Evolutionary conservation across 306 rosid species (phyloP), one percentile per base, ranked within the genome.

Genomic region (Begonia fuchsioides): DNA sequence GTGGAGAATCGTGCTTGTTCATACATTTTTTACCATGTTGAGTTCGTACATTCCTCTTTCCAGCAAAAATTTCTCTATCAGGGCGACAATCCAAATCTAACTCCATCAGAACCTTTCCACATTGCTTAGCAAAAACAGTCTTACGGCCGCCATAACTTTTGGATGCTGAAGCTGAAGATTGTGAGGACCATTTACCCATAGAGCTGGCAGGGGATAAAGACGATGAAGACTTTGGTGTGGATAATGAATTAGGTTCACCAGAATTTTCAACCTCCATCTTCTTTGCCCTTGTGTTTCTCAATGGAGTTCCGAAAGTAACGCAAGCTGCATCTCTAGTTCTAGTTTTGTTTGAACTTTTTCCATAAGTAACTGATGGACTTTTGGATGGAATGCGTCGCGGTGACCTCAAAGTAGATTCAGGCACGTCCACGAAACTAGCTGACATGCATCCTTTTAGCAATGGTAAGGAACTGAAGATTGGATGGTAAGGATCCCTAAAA

Each of bases 181-280:
- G 62, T 9, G 57, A 62, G 13, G 67, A 63, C 64, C 72, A 62
- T 18, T 73, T 62, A 39, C 51, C 77, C 44, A 49, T 14, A 38
- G 62, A 68, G 44, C 55, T 56, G 12, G 49, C 50, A 39, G 68
- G 67, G 35, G 76, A 62, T 11, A 63, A 11, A 26, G 43, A 55
- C 17, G 55, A 32, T 20, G 66, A 55, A n/a, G 72, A 54, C 35
- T 46, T 61, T 16, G 69, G 59, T 1, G 70, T 54, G 60, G 59
- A 26, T 9, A 64, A 15, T 44, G 35, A 15, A 32, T 50, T 10
- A 43, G 47, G 53, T 8, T 16, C 16, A 35, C 15, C 12, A 15
- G 59, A 56, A 51, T 43, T 56, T 50, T 45, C 65, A 15, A 6
- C 55, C 19, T 49, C 54, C 11, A 19, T 20, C 32, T 59, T 67